Conservation (phyloP, 108 stramenopile species). For the Cyclotella cryptica region DNA sequence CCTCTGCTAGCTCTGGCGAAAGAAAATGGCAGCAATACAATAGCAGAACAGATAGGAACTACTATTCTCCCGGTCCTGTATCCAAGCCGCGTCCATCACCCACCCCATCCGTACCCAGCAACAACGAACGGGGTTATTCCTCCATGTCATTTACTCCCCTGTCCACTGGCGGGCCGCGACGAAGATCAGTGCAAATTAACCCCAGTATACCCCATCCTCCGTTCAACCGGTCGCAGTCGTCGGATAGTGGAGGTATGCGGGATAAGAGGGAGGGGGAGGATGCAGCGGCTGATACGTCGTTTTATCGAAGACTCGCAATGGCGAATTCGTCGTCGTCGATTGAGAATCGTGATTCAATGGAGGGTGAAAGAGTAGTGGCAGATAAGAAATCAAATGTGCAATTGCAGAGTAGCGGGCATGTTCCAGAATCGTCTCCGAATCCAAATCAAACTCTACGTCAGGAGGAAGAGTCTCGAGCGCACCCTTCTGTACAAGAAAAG, state of each 20-base stretch:
- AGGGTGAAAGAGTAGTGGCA: too few relatives aligned
- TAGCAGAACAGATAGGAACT: not conserved
- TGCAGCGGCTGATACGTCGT: not conserved
- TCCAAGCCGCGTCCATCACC: slow-evolving; percentile 8
- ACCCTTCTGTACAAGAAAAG: too few relatives aligned
- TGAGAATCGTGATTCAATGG: not conserved
- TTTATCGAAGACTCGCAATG: not conserved
- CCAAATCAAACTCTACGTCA: too few relatives aligned
- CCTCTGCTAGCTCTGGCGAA: too few relatives aligned
- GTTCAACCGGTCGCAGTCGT: not conserved
- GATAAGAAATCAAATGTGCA: too few relatives aligned
- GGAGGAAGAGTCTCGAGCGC: too few relatives aligned
- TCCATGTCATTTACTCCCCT: slow-evolving; percentile 7
- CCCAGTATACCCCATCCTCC: not conserved
- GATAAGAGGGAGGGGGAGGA: not conserved
- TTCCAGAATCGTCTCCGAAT: too few relatives aligned
- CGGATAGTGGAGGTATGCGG: not conserved
- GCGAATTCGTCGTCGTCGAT: not conserved
- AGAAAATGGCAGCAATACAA: not conserved
- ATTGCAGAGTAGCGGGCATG: too few relatives aligned
- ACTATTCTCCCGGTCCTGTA: slow-evolving; percentile 6
- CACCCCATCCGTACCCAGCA: slow-evolving; percentile 13
- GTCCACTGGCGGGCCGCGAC: not conserved
- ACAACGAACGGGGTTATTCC: slow-evolving; percentile 35
- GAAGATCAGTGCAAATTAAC: not conserved